A percentile compares a stretch with the other conserved stretches of the same genome.
phyloP scores from a whole-genome alignment of 495 filamentous ascomycete species.

The Melanomma pulvis-pyrius region DNA sequence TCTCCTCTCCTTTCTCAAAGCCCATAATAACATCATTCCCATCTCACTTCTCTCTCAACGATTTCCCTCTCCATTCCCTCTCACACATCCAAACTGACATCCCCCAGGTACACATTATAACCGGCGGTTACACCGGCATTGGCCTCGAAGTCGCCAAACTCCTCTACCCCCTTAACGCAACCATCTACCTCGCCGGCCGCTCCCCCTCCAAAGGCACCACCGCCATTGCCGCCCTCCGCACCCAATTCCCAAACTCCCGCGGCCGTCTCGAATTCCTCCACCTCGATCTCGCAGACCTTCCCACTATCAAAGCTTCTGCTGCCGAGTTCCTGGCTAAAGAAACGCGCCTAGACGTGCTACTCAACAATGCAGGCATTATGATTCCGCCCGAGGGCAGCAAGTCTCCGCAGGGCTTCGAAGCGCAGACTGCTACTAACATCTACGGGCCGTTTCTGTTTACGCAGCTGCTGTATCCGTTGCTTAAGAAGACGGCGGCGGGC shows the following conservation, averaged over 20 bases:
- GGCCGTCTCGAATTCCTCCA: constrained; percentile 50
- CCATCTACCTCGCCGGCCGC: constrained; percentile 49
- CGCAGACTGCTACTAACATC: constrained; percentile 54
- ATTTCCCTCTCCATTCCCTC: not conserved
- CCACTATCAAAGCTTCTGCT: constrained; percentile 50
- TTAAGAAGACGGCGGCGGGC: constrained; percentile 46
- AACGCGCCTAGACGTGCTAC: constrained; percentile 51
- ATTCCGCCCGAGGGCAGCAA: constrained; percentile 45
- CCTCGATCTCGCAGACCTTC: constrained; percentile 52
- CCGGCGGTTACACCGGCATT: constrained; percentile 40
- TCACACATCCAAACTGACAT: not conserved
- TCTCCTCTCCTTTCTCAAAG: not conserved
- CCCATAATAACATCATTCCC: too few species aligned
- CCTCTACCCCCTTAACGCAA: constrained; percentile 47
- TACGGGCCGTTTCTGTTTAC: constrained; percentile 55
- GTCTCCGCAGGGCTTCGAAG: constrained; percentile 48
- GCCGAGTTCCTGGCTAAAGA: constrained; percentile 50
- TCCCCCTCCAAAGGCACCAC: constrained; percentile 38
- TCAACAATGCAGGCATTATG: constrained; percentile 57
- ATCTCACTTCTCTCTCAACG: not conserved
- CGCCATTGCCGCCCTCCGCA: constrained; percentile 47
- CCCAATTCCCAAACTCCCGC: constrained; percentile 16
- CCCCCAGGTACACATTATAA: constrained; percentile 35
- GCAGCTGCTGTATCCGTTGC: constrained; percentile 50
- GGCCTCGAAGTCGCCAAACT: constrained; percentile 50